Conservation (phyloP, 768 basidiomycete species). For the Lactarius pseudohatsudake region DNA sequence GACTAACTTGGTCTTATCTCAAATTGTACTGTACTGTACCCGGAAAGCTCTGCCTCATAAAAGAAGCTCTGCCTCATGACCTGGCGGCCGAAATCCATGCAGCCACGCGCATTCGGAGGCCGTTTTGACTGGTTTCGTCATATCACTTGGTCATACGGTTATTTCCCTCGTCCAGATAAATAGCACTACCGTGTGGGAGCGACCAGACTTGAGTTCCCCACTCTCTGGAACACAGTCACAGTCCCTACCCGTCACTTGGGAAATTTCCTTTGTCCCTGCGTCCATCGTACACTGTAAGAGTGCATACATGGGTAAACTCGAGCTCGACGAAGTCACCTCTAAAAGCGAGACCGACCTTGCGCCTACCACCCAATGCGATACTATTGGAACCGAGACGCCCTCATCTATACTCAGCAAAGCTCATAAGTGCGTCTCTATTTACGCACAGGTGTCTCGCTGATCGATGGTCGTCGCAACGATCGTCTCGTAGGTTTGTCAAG, state of each 20-base stretch:
- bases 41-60: not conserved
- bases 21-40: not conserved
- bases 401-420: not conserved
- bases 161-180: not conserved
- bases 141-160: slow-evolving; percentile 10
- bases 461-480: not conserved
- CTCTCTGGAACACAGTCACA: not conserved
- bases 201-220: not conserved
- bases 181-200: not conserved
- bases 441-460: not conserved
- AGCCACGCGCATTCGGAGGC: not conserved
- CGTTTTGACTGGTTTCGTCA: slow-evolving; percentile 6
- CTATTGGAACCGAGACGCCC: not conserved
- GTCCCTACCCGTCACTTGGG: no score
- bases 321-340: not conserved
- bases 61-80: not conserved
- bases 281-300: not conserved
- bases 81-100: not conserved
- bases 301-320: slow-evolving; percentile 2
- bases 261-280: not conserved
- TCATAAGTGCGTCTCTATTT: slow-evolving; percentile 11
- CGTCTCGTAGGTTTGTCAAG: slow-evolving; percentile 20
- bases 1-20: not conserved
- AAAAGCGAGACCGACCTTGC: slow-evolving; percentile 12
- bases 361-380: not conserved